Evolutionary conservation across 352 stramenopile genomes (phyloP).

Genomic region (Globisporangium echinulatum): DNA sequence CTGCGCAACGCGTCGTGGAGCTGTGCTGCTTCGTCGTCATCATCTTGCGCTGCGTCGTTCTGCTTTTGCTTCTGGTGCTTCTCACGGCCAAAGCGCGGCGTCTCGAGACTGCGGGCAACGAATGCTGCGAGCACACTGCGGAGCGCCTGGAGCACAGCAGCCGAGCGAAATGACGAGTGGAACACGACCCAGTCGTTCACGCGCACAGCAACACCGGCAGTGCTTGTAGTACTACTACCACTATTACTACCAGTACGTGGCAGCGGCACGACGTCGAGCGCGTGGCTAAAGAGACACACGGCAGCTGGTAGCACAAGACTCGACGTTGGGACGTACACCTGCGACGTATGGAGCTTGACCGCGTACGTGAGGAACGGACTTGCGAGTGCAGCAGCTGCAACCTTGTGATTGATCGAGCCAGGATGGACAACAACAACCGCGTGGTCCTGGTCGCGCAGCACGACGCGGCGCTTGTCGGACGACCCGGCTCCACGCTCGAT

Average conservation of each 20-base stretch:
- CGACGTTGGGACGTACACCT: conserved; percentile 69
- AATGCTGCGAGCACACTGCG: conserved; percentile 21
- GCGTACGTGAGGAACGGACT: conserved; percentile 72
- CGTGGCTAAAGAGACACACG: conserved; percentile 66
- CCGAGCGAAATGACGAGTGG: conserved; percentile 49
- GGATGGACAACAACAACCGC: conserved; percentile 58
- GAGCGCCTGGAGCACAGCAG: conserved; percentile 44
- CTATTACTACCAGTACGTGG: conserved; percentile 11
- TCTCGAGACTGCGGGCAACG: conserved; percentile 32
- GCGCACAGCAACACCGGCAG: conserved; percentile 38
- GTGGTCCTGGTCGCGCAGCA: conserved; percentile 42
- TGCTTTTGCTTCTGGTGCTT: conserved; percentile 5
- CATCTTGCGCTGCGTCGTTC: neutral
- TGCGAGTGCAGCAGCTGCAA: conserved; percentile 20
- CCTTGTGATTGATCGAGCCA: conserved; percentile 71
- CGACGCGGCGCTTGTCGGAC: conserved; percentile 23
- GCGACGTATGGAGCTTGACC: conserved; percentile 79
- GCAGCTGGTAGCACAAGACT: conserved; percentile 55
- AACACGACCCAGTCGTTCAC: conserved; percentile 71
- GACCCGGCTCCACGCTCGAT: conserved; percentile 27
- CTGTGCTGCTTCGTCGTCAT: no score
- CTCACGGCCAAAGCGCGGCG: neutral
- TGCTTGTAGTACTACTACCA: neutral
- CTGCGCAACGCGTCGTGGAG: conserved; percentile 24
- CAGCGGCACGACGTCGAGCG: conserved; percentile 49